Evolutionary conservation across 441 rosid genomes (phyloP).

Genomic region (Melastoma candidum): DNA sequence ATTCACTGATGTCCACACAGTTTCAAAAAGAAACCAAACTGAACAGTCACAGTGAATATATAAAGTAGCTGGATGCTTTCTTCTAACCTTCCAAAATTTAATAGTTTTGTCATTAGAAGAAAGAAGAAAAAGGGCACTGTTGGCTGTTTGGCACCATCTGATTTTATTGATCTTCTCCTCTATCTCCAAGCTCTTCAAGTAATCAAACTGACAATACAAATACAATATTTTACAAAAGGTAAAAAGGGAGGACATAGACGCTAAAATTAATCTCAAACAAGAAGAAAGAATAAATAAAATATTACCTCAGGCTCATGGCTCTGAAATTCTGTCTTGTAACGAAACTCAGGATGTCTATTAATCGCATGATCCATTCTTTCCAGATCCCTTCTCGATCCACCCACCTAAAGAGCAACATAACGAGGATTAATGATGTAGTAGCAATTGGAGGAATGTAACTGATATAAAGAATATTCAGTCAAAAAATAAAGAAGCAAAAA

Average conservation of each 20-base stretch:
- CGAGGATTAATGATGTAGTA: no score
- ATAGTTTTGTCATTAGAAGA: constrained; percentile 18
- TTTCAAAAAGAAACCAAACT: background rate
- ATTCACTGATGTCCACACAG: no score
- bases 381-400: constrained; percentile 16
- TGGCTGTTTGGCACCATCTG: constrained; percentile 16
- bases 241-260: constrained; percentile 1
- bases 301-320: constrained; percentile 21
- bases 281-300: background rate
- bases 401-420: constrained; percentile 3
- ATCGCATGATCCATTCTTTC: constrained; percentile 10
- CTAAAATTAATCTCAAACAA: background rate
- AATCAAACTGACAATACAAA: constrained; percentile 14
- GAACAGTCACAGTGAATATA: background rate
- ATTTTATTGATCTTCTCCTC: constrained; percentile 20
- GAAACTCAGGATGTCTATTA: constrained; percentile 17
- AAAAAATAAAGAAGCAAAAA: background rate
- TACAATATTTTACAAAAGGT: background rate
- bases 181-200: constrained; percentile 19
- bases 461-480: background rate
- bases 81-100: constrained; percentile 17
- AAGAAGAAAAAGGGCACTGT: constrained; percentile 14
- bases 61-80: background rate
- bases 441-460: no score
- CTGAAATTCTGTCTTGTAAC: constrained; percentile 19